Evolutionary conservation across 2,329 filamentous ascomycete species (phyloP).

Genomic region (Monosporascus ibericus): DNA sequence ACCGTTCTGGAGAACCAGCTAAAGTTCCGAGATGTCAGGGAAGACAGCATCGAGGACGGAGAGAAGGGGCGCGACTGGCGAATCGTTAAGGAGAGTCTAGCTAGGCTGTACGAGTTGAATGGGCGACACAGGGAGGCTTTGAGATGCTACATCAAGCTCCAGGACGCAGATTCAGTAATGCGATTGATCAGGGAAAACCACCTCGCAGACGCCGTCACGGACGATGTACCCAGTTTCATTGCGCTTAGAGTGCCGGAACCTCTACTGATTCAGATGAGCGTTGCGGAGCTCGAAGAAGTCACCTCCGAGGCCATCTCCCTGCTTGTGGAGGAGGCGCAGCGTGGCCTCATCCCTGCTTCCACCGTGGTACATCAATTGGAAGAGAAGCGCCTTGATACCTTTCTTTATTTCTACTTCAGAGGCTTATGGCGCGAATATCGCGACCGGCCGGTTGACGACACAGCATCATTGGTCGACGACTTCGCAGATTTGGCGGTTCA

Average conservation of each 20-base stretch:
- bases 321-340: conserved; percentile 84
- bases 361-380: conserved; percentile 75
- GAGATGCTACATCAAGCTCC: conserved; percentile 80
- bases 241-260: conserved; percentile 74
- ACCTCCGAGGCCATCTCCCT: conserved; percentile 80
- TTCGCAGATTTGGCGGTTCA: conserved; percentile 84
- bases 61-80: conserved; percentile 76
- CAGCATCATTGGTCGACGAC: conserved; percentile 67
- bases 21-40: conserved; percentile 64
- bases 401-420: conserved; percentile 88
- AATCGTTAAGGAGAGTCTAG: conserved; percentile 80
- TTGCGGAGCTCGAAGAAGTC: conserved; percentile 68
- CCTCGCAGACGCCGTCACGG: conserved; percentile 79
- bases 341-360: conserved; percentile 74
- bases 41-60: conserved; percentile 70
- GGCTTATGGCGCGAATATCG: conserved; percentile 70
- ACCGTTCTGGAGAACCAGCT: conserved; percentile 78
- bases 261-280: conserved; percentile 57
- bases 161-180: conserved; percentile 89
- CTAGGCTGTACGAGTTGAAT: conserved; percentile 75
- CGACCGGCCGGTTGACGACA: conserved; percentile 53
- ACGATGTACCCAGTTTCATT: conserved; percentile 87
- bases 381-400: conserved; percentile 60
- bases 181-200: conserved; percentile 79
- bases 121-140: conserved; percentile 79